Percentiles rank a stretch among this genome's conserved stretches.
phyloP scores from a whole-genome alignment of 1,284 basidiomycete genomes.

The Wallemia mellicola region DNA sequence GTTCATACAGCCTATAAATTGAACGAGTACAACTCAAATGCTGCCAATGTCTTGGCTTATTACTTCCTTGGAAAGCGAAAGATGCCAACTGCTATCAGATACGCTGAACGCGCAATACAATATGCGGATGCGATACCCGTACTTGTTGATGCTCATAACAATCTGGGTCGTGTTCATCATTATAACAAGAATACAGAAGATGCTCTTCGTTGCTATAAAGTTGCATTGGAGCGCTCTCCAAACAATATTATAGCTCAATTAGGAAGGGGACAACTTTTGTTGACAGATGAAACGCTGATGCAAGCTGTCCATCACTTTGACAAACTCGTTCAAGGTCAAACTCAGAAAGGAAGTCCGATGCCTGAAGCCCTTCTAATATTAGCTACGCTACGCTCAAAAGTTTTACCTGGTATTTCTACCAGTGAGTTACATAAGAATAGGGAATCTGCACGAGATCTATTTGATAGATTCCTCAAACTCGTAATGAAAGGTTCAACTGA shows the following conservation, averaged over 20 bases:
- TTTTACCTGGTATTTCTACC: conserved; percentile 41
- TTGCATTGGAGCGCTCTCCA: conserved; percentile 39
- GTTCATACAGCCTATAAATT: conserved; percentile 41
- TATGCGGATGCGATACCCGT: conserved; percentile 57
- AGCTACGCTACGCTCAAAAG: conserved; percentile 50
- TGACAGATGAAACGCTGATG: conserved; percentile 2
- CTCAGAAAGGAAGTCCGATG: conserved; percentile 5
- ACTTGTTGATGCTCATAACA: conserved; percentile 49
- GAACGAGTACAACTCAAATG: conserved; percentile 41
- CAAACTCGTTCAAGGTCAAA: conserved; percentile 29
- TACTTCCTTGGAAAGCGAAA: conserved; percentile 33
- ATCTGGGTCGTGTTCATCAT: conserved; percentile 45
- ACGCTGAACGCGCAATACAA: conserved; percentile 71
- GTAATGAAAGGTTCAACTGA: conserved; percentile 26
- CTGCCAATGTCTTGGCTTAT: conserved; percentile 44
- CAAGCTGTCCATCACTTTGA: conserved; percentile 59
- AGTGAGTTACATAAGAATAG: conserved; percentile 42
- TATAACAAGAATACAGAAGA: conserved; percentile 27
- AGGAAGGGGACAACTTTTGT: conserved; percentile 43
- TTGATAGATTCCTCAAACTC: conserved; percentile 38
- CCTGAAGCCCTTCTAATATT: conserved; percentile 62
- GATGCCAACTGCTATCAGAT: conserved; percentile 36
- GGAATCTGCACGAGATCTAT: conserved; percentile 40
- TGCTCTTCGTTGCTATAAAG: conserved; percentile 40
- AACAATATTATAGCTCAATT: conserved; percentile 47